Base-by-base conservation (phyloP, 192 early-diverging fungal genomes). In the Mortierella antarctica region DNA sequence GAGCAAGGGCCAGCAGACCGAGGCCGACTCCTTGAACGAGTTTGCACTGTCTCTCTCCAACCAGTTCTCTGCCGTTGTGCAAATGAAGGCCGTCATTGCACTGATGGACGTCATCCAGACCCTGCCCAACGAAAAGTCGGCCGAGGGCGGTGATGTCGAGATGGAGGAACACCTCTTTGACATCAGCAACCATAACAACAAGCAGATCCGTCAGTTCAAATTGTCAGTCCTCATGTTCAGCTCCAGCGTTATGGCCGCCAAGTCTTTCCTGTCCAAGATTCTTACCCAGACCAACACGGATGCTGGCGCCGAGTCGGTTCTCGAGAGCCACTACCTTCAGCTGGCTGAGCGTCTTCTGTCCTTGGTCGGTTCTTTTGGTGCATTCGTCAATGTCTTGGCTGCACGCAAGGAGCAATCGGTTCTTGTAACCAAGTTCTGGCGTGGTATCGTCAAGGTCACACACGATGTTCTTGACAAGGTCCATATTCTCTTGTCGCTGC, bases 391-490 rank as follows among this genome's bases (percentile, higher is more conserved):
- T 70, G 77, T 52, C 7, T 81, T 84, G 50, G 54, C 23, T 50
- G 44, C 46, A 46, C 69, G 53, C 67, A 84, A 59, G 74, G 75
- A 56, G 64, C 76, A 69, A 51, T 78, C 56, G 23, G 71, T 50
- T 56, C 14, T 83, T 41, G 62, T 83, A 15, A 64, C 70, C 73
- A 89, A 85, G 67, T 84, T 84, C 63, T 87, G 82, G 85, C 78
- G 83, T 52, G 84, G 75, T 46, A 80, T 86, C 55, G 60, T 88
- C 45, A 83, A 93, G 84, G 82, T 91, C 44, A 88, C 93, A 14
- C 92, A 95, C 79, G 88, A 89, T 23, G 88, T 89, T 31, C 85
- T 99, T 42, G 90, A 90, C 65, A 90, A 91, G 55, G 86, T 95
- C 17, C 94, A 96, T 45, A 85, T 84, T 6, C 85, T 96, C 41